Base-by-base conservation (phyloP, 495 filamentous ascomycete species). In the Penicillium coprophilum region DNA sequence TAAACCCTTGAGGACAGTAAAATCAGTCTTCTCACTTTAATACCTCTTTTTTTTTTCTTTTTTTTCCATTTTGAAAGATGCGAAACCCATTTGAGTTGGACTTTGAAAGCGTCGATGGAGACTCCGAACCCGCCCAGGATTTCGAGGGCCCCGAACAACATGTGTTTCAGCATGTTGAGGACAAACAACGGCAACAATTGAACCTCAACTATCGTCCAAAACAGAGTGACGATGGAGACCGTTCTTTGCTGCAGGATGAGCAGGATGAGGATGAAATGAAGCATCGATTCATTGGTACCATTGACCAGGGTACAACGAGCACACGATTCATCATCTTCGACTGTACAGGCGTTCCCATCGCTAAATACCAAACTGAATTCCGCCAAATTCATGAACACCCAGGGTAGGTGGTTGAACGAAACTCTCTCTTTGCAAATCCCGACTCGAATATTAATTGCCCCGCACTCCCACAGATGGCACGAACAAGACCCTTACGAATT, bases 301-400 rank as follows among this genome's bases (percentile, higher is more conserved):
- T 97, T 65, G 93, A 97, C 67, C 89, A 93, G 65, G 93, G 93
- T 21, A 97, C 93, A 7, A 96, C 93, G 13, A 95, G 90, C 61
- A 90, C 93, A 31, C 85, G 93, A 15, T 96, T 96, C 69, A 78
- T 97, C 53, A 92, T 97, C 56, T 96, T 97, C 72, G 85, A 96
- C 71, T 82, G 84, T 55, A 77, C 81, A 20, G 92, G 92, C 55
- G 85, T 83, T 20, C 90, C 91, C 12, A 82, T 92, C 38, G 90
- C 90, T 23, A 88, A 85, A 62, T 92, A 97, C 70, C 93, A 96
- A 71, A 86, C 91, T 40, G 92, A 96, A 69, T 96, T 96, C 71
- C 85, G 84, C 62, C 92, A 96, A 63, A 84, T 88, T 43, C 94
- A 96, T 71, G 90, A 91, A 20, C 79, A 91, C 58, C 87, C 93